Evolutionary conservation across 2,329 filamentous ascomycete genomes (phyloP).

Genomic region (Claviceps pusilla): DNA sequence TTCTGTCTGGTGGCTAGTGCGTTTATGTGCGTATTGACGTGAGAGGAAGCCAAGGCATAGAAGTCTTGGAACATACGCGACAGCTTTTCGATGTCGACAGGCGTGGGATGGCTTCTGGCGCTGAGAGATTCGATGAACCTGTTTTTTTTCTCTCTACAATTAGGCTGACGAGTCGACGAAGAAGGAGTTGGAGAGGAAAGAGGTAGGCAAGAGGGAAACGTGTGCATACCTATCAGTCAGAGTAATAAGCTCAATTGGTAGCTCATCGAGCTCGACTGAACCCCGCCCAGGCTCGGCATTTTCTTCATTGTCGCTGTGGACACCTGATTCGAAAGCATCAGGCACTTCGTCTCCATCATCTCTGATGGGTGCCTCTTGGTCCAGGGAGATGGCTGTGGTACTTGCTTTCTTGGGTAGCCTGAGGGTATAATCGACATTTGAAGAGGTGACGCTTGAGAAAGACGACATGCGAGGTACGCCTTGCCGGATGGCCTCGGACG

Average conservation of each 20-base stretch:
- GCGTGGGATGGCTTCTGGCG: slow-evolving; percentile 71
- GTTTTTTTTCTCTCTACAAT: background rate
- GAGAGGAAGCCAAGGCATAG: slow-evolving; percentile 63
- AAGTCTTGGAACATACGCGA: slow-evolving; percentile 90
- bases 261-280: slow-evolving; percentile 66
- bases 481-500: slow-evolving; percentile 17
- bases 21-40: slow-evolving; percentile 77
- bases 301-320: slow-evolving; percentile 29
- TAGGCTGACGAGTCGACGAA: background rate
- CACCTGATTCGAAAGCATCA: slow-evolving; percentile 35
- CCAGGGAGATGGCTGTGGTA: slow-evolving; percentile 28
- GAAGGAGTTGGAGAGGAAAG: background rate
- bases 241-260: slow-evolving; percentile 86
- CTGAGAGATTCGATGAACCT: slow-evolving; percentile 85
- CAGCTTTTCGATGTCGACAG: slow-evolving; percentile 68
- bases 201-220: background rate
- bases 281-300: slow-evolving; percentile 30
- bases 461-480: slow-evolving; percentile 17
- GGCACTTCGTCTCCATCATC: slow-evolving; percentile 19
- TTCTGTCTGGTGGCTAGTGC: slow-evolving; percentile 61
- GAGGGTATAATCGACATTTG: slow-evolving; percentile 18
- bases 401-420: slow-evolving; percentile 29
- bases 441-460: slow-evolving; percentile 12
- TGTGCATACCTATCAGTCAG: slow-evolving; percentile 62
- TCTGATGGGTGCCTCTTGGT: slow-evolving; percentile 9